Base-by-base conservation (phyloP, 257 asterid species). In the Solanum piurae region DNA sequence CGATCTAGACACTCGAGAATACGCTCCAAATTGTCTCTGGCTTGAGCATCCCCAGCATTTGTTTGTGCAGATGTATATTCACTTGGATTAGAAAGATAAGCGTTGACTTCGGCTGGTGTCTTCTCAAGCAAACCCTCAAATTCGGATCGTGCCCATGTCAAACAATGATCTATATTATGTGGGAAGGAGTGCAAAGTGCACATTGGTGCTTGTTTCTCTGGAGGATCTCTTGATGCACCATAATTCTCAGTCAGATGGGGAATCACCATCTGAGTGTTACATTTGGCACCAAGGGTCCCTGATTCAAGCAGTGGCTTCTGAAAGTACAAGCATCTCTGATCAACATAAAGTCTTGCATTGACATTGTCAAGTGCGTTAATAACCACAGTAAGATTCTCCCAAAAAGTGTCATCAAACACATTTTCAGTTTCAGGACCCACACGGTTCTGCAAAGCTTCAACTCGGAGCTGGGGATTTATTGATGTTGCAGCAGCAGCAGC, bases 161-260 rank as follows among this genome's bases (percentile, higher is more conserved):
- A 91, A 92, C 99, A 96, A 90, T 96, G 99, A 89, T 95, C 99
- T 46, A 96, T 96, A 86, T 94, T 96, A 90, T 96, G 99, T 1
- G 99, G 99, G 89, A 96, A 96, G 37, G 99, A 95, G 88, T 96
- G 99, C 86, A 96, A 94, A 83, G 98, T 96, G 88, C 99, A 96
- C 98, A 96, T 96, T 44, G 99, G 99, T 82, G 98, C 99, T 92
- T 96, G 99, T 89, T 93, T 96, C 94, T 96, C 99, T 10, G 98
- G 98, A 58, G 99, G 99, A 86, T 95, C 99, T 82, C 98, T 94
- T 13, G 99, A 96, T 40, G 99, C 99, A 62, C 99, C 99, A 88
- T 96, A 96, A 82, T 96, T 96, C 85, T 96, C 99, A 3, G 99
- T 93, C 72, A 96, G 93, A 91, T 96, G 98, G n/a, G 99, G 99